Percentiles rank a stretch among this genome's conserved stretches.
These are phyloP conservation scores for Bocquillonia castaneifolia DNA, from an alignment of 441 rosid genomes.

Conservation along the genomic window DNA sequence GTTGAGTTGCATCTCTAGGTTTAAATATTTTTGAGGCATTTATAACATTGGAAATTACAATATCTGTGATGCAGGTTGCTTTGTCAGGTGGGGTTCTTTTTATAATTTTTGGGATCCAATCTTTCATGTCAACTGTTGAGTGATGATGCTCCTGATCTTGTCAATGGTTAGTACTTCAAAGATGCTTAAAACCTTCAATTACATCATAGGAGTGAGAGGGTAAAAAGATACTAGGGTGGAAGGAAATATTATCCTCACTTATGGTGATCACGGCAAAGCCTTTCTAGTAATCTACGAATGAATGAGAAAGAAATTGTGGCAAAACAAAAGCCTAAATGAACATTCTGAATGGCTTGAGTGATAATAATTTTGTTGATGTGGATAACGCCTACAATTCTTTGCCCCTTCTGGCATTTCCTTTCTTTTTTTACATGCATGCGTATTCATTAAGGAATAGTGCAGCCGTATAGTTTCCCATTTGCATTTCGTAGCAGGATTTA, in stretches of 20 bases:
- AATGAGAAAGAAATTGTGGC: neutral
- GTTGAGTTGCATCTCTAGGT: neutral
- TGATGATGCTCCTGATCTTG: conserved; percentile 20
- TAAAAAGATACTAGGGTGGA: neutral
- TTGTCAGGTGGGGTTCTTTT: conserved; percentile 86
- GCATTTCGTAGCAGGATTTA: neutral
- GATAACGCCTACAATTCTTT: neutral
- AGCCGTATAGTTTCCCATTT: neutral
- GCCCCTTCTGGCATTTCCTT: neutral
- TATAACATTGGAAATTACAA: neutral
- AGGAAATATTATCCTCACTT: neutral
- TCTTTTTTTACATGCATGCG: neutral
- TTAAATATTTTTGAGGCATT: neutral
- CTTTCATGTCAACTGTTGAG: conserved; percentile 59
- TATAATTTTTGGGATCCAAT: conserved; percentile 79
- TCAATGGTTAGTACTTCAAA: conserved; percentile 23
- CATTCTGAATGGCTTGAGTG: neutral
- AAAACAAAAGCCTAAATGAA: no score
- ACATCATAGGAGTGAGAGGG: neutral
- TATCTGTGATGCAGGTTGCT: conserved; percentile 56
- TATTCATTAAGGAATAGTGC: neutral
- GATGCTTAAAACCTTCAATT: neutral
- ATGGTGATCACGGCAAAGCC: neutral
- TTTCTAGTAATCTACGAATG: neutral
- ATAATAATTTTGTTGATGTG: neutral